Percentiles rank a stretch among this genome's conserved stretches.
Conservation (phyloP, 768 basidiomycete species). For the Cystobasidium tubakii region DNA sequence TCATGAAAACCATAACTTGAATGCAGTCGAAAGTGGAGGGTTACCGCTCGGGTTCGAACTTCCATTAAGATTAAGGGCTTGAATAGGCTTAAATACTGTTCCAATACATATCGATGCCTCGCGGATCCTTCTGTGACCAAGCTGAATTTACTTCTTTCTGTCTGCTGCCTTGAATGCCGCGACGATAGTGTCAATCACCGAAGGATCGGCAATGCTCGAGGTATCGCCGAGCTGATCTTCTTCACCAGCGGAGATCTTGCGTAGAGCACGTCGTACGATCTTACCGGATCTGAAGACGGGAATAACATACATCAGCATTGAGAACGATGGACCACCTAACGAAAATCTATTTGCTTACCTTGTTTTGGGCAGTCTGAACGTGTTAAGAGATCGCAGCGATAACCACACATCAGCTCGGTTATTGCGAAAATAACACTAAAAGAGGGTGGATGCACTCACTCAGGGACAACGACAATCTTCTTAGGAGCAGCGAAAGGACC, state of each 20-base stretch:
- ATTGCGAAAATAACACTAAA: background rate
- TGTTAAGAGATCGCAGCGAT: constrained; percentile 53
- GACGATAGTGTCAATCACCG: constrained; percentile 68
- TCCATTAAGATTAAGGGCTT: too few species aligned
- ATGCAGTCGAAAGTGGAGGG: too few species aligned
- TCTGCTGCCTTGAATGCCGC: background rate
- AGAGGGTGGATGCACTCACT: constrained; percentile 22
- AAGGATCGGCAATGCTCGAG: constrained; percentile 83
- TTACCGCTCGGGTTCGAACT: too few species aligned
- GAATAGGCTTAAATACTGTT: too few species aligned
- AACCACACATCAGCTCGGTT: background rate
- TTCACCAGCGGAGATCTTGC: constrained; percentile 92
- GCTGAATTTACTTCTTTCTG: constrained; percentile 2
- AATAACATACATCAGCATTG: background rate
- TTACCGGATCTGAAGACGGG: constrained; percentile 43
- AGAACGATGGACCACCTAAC: background rate
- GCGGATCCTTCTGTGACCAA: too few species aligned
- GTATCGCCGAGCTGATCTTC: constrained; percentile 93
- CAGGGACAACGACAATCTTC: constrained; percentile 66
- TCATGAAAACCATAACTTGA: too few species aligned
- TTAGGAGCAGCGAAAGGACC: constrained; percentile 97
- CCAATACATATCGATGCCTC: too few species aligned
- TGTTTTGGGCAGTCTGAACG: constrained; percentile 79
- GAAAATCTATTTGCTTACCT: constrained; percentile 57
- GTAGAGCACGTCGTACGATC: constrained; percentile 93